phyloP scores from a whole-genome alignment of 768 basidiomycete genomes.

The Leccinellum rugosiceps region DNA sequence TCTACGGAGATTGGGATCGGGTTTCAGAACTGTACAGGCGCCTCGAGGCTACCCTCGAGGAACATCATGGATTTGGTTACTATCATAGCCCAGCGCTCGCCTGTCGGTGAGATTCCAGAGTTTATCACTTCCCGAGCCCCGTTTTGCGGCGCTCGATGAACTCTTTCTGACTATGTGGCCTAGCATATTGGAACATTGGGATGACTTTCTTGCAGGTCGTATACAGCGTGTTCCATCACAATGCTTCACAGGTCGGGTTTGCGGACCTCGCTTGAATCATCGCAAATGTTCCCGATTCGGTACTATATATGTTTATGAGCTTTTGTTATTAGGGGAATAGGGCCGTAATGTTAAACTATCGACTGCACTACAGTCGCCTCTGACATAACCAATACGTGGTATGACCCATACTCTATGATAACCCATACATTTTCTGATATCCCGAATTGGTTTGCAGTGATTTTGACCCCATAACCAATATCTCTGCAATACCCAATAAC shows the following conservation, averaged over 20 bases:
- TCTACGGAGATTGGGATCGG: not conserved
- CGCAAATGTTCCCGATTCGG: not conserved
- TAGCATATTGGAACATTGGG: not conserved
- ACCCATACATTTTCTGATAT: not conserved
- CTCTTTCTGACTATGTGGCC: not conserved
- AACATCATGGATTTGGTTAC: not conserved
- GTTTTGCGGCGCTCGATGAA: not conserved
- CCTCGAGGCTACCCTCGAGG: too few relatives aligned
- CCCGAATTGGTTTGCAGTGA: not conserved
- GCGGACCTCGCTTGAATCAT: not conserved
- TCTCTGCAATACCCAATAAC: not conserved
- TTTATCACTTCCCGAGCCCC: too few relatives aligned
- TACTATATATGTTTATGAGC: too few relatives aligned
- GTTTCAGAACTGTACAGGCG: not conserved
- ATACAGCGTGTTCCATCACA: not conserved
- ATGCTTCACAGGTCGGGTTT: not conserved
- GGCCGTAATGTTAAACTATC: too few relatives aligned
- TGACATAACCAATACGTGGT: not conserved
- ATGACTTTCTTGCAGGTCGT: not conserved
- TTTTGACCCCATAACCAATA: too few relatives aligned
- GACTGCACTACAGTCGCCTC: not conserved
- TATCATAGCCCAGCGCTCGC: not conserved
- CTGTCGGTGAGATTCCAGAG: not conserved
- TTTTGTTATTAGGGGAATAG: too few relatives aligned
- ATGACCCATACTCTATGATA: not conserved